phyloP scores from a whole-genome alignment of 768 basidiomycete genomes.

The Trametes meyenii region DNA sequence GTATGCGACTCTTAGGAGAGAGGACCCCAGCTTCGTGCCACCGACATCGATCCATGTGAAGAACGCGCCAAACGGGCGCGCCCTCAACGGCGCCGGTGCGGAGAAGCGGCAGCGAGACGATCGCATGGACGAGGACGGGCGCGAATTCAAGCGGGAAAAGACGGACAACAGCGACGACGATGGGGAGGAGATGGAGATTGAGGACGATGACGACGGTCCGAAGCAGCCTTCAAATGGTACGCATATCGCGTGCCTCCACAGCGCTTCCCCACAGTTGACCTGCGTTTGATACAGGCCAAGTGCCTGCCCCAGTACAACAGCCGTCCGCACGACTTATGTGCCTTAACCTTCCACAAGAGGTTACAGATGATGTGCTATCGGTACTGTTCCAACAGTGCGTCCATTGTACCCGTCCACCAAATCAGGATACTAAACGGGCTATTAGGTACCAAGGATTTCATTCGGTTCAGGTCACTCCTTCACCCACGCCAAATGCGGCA shows the following conservation, averaged over 20 bases:
- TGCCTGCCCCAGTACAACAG: slow-evolving; percentile 54
- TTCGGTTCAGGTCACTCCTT: slow-evolving; percentile 66
- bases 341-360: slow-evolving; percentile 89
- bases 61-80: slow-evolving; percentile 21
- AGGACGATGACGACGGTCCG: slow-evolving; percentile 75
- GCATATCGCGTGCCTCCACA: slow-evolving; percentile 1
- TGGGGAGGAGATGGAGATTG: slow-evolving; percentile 93
- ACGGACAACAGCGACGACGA: slow-evolving; percentile 59
- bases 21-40: slow-evolving; percentile 81
- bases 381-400: slow-evolving; percentile 93
- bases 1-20: slow-evolving; percentile 75
- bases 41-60: slow-evolving; percentile 68
- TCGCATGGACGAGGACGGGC: slow-evolving; percentile 53
- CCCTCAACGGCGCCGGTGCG: slow-evolving; percentile 35
- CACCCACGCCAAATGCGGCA: slow-evolving; percentile 66
- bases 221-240: slow-evolving; percentile 35
- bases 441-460: slow-evolving; percentile 83
- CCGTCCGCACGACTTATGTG: slow-evolving; percentile 69
- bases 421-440: background rate
- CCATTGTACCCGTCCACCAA: slow-evolving; percentile 2
- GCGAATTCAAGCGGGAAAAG: slow-evolving; percentile 70
- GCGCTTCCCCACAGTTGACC: slow-evolving; percentile 6
- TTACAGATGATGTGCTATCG: slow-evolving; percentile 82
- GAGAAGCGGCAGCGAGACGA: slow-evolving; percentile 75
- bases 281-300: slow-evolving; percentile 28